phyloP scores from a whole-genome alignment of 1,139 yeast species.

The Suhomyces bribrorum region DNA sequence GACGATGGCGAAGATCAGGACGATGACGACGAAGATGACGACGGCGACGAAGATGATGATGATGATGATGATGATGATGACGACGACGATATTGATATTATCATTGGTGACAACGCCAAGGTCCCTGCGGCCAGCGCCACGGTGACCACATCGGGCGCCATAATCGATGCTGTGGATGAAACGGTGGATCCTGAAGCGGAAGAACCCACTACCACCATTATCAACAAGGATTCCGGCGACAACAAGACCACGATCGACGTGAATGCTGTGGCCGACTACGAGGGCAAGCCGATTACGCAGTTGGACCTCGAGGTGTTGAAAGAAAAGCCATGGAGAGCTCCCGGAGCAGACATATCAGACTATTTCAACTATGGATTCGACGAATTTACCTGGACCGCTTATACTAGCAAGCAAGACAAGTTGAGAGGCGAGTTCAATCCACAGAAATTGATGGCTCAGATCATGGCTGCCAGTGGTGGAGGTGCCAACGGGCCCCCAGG shows the following conservation, averaged over 20 bases:
- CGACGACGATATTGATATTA: slow-evolving; percentile 51
- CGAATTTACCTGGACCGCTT: slow-evolving; percentile 94
- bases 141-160: slow-evolving; percentile 23
- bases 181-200: slow-evolving; percentile 31
- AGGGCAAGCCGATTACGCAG: slow-evolving; percentile 83
- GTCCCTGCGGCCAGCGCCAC: slow-evolving; percentile 21
- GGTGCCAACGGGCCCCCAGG: slow-evolving; percentile 17
- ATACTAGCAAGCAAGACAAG: slow-evolving; percentile 85
- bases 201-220: slow-evolving; percentile 31
- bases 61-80: slow-evolving; percentile 31
- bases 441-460: slow-evolving; percentile 46
- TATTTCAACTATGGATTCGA: slow-evolving; percentile 96
- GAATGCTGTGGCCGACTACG: slow-evolving; percentile 73
- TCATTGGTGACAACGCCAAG: slow-evolving; percentile 34
- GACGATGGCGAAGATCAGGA: slow-evolving; percentile 11
- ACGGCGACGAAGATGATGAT: slow-evolving; percentile 19
- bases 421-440: slow-evolving; percentile 78
- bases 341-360: slow-evolving; percentile 93
- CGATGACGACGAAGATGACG: slow-evolving; percentile 13
- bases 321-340: slow-evolving; percentile 97
- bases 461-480: slow-evolving; percentile 33
- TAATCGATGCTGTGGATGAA: slow-evolving; percentile 20
- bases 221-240: slow-evolving; percentile 31
- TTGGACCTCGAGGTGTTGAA: slow-evolving; percentile 80
- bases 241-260: slow-evolving; percentile 61